Evolutionary conservation across 2,329 filamentous ascomycete genomes (phyloP).

Genomic region (Pseudohalonectria lignicola): DNA sequence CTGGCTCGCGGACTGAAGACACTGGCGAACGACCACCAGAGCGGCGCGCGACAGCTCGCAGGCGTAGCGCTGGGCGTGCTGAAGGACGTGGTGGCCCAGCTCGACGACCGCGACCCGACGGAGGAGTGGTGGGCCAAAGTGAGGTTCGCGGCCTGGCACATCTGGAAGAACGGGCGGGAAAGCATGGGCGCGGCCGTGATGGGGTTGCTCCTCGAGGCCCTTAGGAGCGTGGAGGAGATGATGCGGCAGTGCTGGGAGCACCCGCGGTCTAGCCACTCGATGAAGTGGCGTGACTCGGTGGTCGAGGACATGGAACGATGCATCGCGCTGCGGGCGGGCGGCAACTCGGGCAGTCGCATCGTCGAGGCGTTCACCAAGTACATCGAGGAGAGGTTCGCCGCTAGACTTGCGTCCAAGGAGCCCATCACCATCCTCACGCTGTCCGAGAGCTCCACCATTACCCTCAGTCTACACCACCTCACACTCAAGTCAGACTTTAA

Average conservation of each 20-base stretch:
- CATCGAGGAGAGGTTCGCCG: slow-evolving; percentile 21
- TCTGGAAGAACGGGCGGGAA: slow-evolving; percentile 55
- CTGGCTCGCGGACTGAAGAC: slow-evolving; percentile 33
- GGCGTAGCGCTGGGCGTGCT: slow-evolving; percentile 38
- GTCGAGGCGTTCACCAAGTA: slow-evolving; percentile 19
- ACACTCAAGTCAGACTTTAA: slow-evolving; percentile 20
- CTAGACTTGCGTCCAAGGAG: slow-evolving; percentile 7
- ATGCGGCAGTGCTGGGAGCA: slow-evolving; percentile 6
- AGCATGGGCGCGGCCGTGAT: slow-evolving; percentile 54
- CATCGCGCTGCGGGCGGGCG: slow-evolving; percentile 10
- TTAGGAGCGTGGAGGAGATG: slow-evolving; percentile 26
- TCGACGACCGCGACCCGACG: slow-evolving; percentile 8
- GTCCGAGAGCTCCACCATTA: slow-evolving; percentile 53
- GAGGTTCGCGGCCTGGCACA: slow-evolving; percentile 49
- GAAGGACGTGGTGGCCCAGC: slow-evolving; percentile 25
- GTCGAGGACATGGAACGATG: slow-evolving; percentile 8
- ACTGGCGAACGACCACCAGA: slow-evolving; percentile 45
- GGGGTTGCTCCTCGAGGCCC: slow-evolving; percentile 31
- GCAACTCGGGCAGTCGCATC: slow-evolving; percentile 12
- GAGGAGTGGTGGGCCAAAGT: slow-evolving; percentile 43
- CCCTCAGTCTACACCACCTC: slow-evolving; percentile 30
- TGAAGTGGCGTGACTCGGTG: slow-evolving; percentile 6
- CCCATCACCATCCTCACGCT: slow-evolving; percentile 44
- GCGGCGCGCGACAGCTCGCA: slow-evolving; percentile 48
- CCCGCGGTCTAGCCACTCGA: slow-evolving; percentile 7